Evolutionary conservation across 176 grass and related monocot species (phyloP).

Genomic region (Avena eriantha): DNA sequence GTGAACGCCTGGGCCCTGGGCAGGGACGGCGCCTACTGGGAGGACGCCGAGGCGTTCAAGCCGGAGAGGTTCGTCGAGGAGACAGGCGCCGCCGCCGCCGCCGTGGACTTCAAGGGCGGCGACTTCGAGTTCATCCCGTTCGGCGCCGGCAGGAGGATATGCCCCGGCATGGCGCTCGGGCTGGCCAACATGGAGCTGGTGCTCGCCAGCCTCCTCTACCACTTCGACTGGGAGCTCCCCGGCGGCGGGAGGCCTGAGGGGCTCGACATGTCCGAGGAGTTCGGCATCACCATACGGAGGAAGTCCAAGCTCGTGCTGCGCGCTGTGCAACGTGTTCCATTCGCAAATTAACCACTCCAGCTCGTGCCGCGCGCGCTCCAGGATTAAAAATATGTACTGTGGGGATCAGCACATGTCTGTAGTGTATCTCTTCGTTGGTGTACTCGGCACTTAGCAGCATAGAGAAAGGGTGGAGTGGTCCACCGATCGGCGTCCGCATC

Average conservation of each 20-base stretch:
- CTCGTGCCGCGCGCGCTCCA: not conserved
- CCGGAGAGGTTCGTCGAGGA: not conserved
- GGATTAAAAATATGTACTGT: not conserved
- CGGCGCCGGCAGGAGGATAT: slow-evolving; percentile 15
- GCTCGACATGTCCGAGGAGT: slow-evolving; percentile 9
- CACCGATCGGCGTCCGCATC: too few species aligned
- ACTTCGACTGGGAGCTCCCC: slow-evolving; percentile 21
- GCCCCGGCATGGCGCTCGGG: slow-evolving; percentile 5
- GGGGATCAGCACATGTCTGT: not conserved
- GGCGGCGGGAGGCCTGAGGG: not conserved
- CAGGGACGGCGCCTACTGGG: slow-evolving; percentile 10
- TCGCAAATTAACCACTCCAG: not conserved
- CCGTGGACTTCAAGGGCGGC: not conserved
- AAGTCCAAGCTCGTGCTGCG: not conserved
- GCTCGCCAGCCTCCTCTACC: slow-evolving; percentile 1
- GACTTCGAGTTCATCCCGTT: slow-evolving; percentile 8
- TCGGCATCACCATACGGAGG: not conserved
- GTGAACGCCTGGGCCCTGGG: not conserved
- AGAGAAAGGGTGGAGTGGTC: too few species aligned
- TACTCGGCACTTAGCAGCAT: too few species aligned
- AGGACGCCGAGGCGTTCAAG: slow-evolving; percentile 11
- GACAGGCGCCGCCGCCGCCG: not conserved
- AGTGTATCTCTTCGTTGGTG: not conserved
- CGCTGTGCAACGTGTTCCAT: not conserved
- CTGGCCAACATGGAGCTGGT: slow-evolving; percentile 13